Percentiles rank a stretch among this genome's conserved stretches.
These are phyloP conservation scores for Leishmania aethiopica DNA, from an alignment of 208 protist species.

Conservation along the genomic window DNA sequence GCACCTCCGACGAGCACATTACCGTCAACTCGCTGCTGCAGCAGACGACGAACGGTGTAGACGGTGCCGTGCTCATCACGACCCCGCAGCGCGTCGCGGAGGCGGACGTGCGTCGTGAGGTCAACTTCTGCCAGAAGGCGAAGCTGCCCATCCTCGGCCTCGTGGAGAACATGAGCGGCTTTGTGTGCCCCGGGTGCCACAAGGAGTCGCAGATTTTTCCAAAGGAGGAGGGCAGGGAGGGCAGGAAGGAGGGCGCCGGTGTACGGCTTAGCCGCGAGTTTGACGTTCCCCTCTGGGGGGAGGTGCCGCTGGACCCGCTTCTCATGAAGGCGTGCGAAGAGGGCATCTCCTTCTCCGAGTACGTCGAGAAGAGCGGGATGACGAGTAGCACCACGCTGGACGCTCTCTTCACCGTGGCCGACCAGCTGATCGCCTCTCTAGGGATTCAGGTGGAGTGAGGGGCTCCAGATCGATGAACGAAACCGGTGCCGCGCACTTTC, in stretches of 20 bases:
- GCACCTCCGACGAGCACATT: constrained; percentile 99
- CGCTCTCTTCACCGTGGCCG: constrained; percentile 44
- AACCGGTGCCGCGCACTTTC: neutral
- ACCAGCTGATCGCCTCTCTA: constrained; percentile 46
- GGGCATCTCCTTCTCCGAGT: constrained; percentile 68
- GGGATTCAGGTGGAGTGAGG: constrained; percentile 29
- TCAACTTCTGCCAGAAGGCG: constrained; percentile 99
- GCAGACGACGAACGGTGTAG: constrained; percentile 67
- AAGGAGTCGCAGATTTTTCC: constrained; percentile 94
- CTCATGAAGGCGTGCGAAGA: constrained; percentile 93
- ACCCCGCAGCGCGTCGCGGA: constrained; percentile 99
- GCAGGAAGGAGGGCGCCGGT: constrained; percentile 56
- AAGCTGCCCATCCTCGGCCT: constrained; percentile 97
- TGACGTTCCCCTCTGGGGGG: constrained; percentile 83
- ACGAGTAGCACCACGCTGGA: constrained; percentile 50
- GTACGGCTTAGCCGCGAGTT: constrained; percentile 84
- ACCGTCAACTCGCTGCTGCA: constrained; percentile 94
- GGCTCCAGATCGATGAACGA: neutral
- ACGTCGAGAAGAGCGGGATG: constrained; percentile 27
- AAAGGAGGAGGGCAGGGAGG: constrained; percentile 32
- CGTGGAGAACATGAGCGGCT: constrained; percentile 99
- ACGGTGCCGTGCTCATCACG: constrained; percentile 96
- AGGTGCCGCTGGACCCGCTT: constrained; percentile 89
- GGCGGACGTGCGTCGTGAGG: constrained; percentile 97
- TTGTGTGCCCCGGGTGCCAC: constrained; percentile 95